Percentiles rank a stretch among this genome's conserved stretches.
These are phyloP conservation scores for Gnomoniopsis smithogilvyi DNA, from an alignment of 2,329 filamentous ascomycete genomes.

Conservation along the genomic window DNA sequence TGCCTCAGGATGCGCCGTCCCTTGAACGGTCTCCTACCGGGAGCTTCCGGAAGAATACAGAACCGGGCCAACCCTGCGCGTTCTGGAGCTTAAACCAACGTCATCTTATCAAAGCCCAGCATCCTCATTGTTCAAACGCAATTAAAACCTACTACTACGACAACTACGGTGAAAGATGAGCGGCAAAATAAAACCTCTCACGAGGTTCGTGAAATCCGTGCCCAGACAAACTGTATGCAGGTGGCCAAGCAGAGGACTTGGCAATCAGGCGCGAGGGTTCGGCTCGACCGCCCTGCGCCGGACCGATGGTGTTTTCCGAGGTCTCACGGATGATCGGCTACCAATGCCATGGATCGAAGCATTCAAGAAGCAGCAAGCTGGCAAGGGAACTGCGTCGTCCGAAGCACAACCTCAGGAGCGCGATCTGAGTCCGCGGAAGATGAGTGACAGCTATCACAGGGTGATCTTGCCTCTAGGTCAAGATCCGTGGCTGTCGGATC, in stretches of 20 bases:
- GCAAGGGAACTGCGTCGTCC: constrained; percentile 24
- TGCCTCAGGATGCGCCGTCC: background rate
- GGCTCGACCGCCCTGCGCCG: constrained; percentile 21
- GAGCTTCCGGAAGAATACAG: background rate
- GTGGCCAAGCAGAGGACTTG: background rate
- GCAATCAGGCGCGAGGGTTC: constrained; percentile 19
- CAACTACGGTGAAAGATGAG: background rate
- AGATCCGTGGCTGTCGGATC: constrained; percentile 75
- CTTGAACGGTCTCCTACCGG: background rate
- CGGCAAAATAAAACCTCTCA: background rate
- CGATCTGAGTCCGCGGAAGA: constrained; percentile 62
- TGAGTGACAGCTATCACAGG: constrained; percentile 68
- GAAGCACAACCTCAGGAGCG: constrained; percentile 35
- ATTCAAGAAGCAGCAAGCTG: constrained; percentile 50
- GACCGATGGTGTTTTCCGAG: constrained; percentile 36
- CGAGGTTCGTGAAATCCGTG: background rate
- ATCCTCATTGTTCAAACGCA: background rate
- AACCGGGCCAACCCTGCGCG: background rate
- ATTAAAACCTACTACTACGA: background rate
- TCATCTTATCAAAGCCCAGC: background rate
- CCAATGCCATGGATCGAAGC: constrained; percentile 68
- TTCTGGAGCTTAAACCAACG: background rate
- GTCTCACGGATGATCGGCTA: constrained; percentile 31
- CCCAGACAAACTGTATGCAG: background rate
- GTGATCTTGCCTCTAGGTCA: constrained; percentile 65